Percentiles rank a stretch among this genome's conserved stretches.
Evolutionary conservation across 2,329 filamentous ascomycete species (phyloP).

Genomic region (Fusarium duplospermum): DNA sequence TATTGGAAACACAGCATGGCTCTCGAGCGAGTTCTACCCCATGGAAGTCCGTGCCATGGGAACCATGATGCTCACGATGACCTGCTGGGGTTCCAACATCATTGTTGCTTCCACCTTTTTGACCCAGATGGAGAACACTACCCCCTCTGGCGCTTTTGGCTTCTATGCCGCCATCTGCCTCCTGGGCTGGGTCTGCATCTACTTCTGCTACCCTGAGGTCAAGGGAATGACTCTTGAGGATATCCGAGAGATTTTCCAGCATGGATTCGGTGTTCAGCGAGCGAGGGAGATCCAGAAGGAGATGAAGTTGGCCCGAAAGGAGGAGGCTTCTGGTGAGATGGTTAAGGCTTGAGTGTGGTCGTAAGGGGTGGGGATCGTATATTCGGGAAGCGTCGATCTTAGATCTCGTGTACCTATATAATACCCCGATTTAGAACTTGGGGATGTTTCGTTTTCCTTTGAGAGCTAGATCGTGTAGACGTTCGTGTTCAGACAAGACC

Average conservation of each 20-base stretch:
- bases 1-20: constrained; percentile 61
- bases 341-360: constrained; percentile 20
- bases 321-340: neutral
- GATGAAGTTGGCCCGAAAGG: constrained; percentile 34
- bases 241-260: constrained; percentile 61
- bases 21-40: constrained; percentile 59
- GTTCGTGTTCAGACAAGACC: constrained; percentile 6
- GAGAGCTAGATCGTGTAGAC: neutral
- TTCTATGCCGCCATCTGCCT: constrained; percentile 64
- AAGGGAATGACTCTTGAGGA: constrained; percentile 67
- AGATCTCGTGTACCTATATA: neutral
- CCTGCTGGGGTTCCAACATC: constrained; percentile 60
- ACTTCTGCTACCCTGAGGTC: constrained; percentile 65
- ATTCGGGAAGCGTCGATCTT: neutral
- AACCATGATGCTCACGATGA: constrained; percentile 61
- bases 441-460: neutral
- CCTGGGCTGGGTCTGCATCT: constrained; percentile 55
- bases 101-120: constrained; percentile 63
- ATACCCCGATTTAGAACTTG: neutral
- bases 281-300: constrained; percentile 54
- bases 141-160: constrained; percentile 61
- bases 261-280: constrained; percentile 59
- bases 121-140: constrained; percentile 59
- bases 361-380: neutral
- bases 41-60: constrained; percentile 60